phyloP scores from a whole-genome alignment of 768 basidiomycete genomes.

The Termitomyces sp. region DNA sequence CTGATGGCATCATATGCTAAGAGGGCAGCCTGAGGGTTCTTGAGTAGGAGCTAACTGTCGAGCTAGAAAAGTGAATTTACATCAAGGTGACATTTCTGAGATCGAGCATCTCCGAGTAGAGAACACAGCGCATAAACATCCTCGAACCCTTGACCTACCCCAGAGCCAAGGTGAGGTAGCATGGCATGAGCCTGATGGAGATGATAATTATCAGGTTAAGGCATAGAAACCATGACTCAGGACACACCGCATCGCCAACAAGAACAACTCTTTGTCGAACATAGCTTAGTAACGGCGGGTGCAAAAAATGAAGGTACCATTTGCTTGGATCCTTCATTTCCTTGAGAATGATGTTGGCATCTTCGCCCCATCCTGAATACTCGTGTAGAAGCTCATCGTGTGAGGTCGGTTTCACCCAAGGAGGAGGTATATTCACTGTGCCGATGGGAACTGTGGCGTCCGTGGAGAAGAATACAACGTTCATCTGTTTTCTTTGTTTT shows the following conservation, averaged over 20 bases:
- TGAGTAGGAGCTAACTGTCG: not conserved
- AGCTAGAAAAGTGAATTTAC: slow-evolving; percentile 19
- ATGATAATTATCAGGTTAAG: not conserved
- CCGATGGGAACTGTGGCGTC: slow-evolving; percentile 22
- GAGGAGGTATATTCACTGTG: slow-evolving; percentile 20
- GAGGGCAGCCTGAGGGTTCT: slow-evolving; percentile 33
- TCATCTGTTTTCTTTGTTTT: slow-evolving; percentile 26
- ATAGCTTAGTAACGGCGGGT: slow-evolving; percentile 39
- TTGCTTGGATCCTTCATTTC: slow-evolving; percentile 39
- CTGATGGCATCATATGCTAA: slow-evolving; percentile 38
- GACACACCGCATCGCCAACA: slow-evolving; percentile 46
- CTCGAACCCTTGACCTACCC: slow-evolving; percentile 56
- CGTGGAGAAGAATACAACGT: slow-evolving; percentile 39
- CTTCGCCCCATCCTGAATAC: slow-evolving; percentile 41
- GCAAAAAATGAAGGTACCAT: slow-evolving; percentile 47
- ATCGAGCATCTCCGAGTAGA: slow-evolving; percentile 38
- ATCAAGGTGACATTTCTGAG: slow-evolving; percentile 31
- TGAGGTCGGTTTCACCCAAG: slow-evolving; percentile 38
- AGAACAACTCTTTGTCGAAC: slow-evolving; percentile 41
- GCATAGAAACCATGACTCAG: not conserved
- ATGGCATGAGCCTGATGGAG: slow-evolving; percentile 49
- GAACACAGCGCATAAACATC: slow-evolving; percentile 42
- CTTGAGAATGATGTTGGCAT: slow-evolving; percentile 33
- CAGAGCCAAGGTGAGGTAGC: slow-evolving; percentile 53
- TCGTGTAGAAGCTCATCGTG: slow-evolving; percentile 36